Percentiles rank a stretch among this genome's conserved stretches.
Evolutionary conservation across 1,139 yeast species (phyloP).

Genomic region (Sugiyamaella castrensis): DNA sequence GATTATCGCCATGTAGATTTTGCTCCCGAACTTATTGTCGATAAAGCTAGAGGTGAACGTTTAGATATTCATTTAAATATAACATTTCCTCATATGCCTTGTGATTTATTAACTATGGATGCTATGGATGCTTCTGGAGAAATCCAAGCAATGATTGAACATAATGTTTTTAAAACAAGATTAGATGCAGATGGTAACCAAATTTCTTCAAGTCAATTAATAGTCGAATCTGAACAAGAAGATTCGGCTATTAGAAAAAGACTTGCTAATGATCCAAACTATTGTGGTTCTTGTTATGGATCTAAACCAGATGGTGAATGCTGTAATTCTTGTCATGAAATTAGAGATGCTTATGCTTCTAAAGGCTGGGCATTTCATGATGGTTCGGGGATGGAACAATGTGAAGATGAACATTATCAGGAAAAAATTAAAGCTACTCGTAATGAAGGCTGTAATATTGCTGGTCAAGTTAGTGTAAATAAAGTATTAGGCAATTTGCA

Average conservation of each 20-base stretch:
- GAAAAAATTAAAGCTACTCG: slow-evolving; percentile 54
- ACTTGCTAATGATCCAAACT: slow-evolving; percentile 39
- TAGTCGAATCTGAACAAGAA: slow-evolving; percentile 33
- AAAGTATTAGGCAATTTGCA: slow-evolving; percentile 89
- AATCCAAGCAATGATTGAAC: slow-evolving; percentile 65
- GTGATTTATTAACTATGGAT: slow-evolving; percentile 61
- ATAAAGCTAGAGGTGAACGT: slow-evolving; percentile 73
- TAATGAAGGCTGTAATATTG: slow-evolving; percentile 82
- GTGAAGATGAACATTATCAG: slow-evolving; percentile 87
- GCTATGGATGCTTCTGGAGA: slow-evolving; percentile 87
- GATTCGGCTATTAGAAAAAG: slow-evolving; percentile 19
- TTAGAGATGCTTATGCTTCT: slow-evolving; percentile 71
- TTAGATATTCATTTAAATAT: slow-evolving; percentile 78
- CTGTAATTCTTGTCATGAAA: slow-evolving; percentile 84
- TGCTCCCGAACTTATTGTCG: slow-evolving; percentile 84
- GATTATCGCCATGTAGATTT: slow-evolving; percentile 66
- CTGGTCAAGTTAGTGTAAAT: slow-evolving; percentile 75
- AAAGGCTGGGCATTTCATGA: slow-evolving; percentile 87
- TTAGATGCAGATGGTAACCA: slow-evolving; percentile 48
- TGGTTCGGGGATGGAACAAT: slow-evolving; percentile 81
- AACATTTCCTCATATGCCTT: slow-evolving; percentile 79
- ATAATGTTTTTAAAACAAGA: slow-evolving; percentile 71
- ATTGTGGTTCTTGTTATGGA: slow-evolving; percentile 93
- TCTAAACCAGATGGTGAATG: slow-evolving; percentile 61
- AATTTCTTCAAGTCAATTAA: slow-evolving; percentile 38